Evolutionary conservation across 106 monocot genomes (phyloP).

Genomic region (Dendrobium catenatum): DNA sequence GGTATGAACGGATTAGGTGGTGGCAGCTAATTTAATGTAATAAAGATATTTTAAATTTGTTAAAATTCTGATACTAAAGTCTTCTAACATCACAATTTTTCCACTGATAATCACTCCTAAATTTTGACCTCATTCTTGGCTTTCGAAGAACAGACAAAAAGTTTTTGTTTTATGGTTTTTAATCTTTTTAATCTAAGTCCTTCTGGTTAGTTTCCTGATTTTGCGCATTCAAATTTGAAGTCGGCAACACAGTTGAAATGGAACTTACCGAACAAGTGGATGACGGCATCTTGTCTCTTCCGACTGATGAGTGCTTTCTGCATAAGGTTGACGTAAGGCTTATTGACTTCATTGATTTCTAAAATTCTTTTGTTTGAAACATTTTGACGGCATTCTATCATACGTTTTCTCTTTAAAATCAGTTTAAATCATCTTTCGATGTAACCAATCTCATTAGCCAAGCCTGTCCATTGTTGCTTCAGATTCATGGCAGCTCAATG

Average conservation of each 20-base stretch:
- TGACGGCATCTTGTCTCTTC: background rate
- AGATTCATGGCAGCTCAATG: conserved; percentile 4
- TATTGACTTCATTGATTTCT: no score
- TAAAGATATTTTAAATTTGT: no score
- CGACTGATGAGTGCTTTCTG: background rate
- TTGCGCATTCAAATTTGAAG: background rate
- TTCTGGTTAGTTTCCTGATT: background rate
- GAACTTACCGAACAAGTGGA: no score
- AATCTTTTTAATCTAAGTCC: background rate
- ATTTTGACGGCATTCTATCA: background rate
- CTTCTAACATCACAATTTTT: no score
- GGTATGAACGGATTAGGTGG: no score
- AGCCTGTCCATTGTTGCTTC: background rate
- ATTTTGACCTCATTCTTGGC: background rate
- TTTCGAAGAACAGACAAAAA: background rate
- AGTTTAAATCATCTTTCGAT: background rate
- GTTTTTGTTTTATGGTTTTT: background rate
- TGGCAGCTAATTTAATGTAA: no score
- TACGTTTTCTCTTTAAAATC: background rate
- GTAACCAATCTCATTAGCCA: background rate
- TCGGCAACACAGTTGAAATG: background rate
- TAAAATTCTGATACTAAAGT: no score
- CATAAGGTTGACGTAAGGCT: background rate
- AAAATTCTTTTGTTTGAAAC: background rate
- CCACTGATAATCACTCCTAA: background rate